Percentiles rank a stretch among this genome's conserved stretches.
Conservation (phyloP, 192 early-diverging fungal genomes). For the Rhizoclosmatium globosum region DNA sequence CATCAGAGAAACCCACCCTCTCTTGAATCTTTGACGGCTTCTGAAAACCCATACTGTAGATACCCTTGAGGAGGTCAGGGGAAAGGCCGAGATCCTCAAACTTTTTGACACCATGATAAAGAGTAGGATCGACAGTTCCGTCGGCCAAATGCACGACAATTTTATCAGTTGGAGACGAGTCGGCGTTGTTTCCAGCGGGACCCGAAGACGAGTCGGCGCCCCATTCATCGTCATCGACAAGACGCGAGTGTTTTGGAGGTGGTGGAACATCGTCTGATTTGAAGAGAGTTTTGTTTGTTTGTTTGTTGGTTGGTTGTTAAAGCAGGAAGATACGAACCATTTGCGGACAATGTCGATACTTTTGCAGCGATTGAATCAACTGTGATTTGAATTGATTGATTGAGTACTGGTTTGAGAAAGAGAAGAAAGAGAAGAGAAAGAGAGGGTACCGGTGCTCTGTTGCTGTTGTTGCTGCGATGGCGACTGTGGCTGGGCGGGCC, state of each 20-base stretch:
- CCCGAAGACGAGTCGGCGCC: not conserved
- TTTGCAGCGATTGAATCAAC: not conserved
- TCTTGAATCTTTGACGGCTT: slow-evolving; percentile 97
- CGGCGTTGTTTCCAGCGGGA: not conserved
- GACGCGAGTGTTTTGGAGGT: slow-evolving; percentile 21
- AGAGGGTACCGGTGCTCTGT: not conserved
- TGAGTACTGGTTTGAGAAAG: not conserved
- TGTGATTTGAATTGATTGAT: not conserved
- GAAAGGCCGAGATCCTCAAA: slow-evolving; percentile 67
- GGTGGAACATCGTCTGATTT: not conserved
- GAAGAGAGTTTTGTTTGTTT: not conserved
- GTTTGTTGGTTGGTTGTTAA: not conserved
- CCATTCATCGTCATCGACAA: slow-evolving; percentile 38
- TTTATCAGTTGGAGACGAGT: slow-evolving; percentile 38
- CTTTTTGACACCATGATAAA: slow-evolving; percentile 78
- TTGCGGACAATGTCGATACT: not conserved
- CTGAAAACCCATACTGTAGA: slow-evolving; percentile 94
- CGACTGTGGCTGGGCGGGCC: too few species aligned
- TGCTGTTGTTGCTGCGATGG: too few species aligned
- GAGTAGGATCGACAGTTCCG: slow-evolving; percentile 73
- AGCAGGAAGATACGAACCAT: not conserved
- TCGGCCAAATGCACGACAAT: slow-evolving; percentile 71
- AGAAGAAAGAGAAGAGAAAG: not conserved
- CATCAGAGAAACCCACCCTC: slow-evolving; percentile 19
- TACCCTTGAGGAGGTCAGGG: slow-evolving; percentile 84